A percentile compares a stretch with the other conserved stretches of the same genome.
Evolutionary conservation across 768 basidiomycete genomes (phyloP).

Genomic region (Russula lepida): DNA sequence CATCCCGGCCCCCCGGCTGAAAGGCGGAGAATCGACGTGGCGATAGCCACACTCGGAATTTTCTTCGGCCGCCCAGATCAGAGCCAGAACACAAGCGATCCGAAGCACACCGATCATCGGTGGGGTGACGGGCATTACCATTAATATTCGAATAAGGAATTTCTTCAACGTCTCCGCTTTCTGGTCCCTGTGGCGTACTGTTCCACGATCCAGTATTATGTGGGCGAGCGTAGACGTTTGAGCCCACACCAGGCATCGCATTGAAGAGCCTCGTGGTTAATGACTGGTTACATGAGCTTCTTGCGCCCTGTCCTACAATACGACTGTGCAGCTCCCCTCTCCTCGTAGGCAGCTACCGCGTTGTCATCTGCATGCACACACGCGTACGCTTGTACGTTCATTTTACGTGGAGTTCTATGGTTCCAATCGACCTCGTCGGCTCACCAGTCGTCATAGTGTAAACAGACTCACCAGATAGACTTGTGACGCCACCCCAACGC

Average conservation of each 20-base stretch:
- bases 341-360: neutral
- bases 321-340: neutral
- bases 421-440: neutral
- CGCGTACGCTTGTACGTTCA: neutral
- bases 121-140: neutral
- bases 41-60: neutral
- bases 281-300: neutral
- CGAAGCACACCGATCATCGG: neutral
- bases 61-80: neutral
- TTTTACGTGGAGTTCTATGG: neutral
- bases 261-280: neutral
- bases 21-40: slow-evolving; percentile 13
- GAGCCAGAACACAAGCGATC: neutral
- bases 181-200: neutral
- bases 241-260: neutral
- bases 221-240: neutral
- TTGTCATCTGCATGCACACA: neutral
- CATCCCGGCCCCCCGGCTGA: neutral
- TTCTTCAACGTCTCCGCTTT: neutral
- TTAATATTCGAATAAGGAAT: neutral
- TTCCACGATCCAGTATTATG: neutral
- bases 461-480: neutral
- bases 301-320: neutral
- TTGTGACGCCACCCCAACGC: slow-evolving; percentile 1
- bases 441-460: slow-evolving; percentile 1